Base-by-base conservation (phyloP, 2,329 filamentous ascomycete species). In the Ascochyta clinopodiicola region DNA sequence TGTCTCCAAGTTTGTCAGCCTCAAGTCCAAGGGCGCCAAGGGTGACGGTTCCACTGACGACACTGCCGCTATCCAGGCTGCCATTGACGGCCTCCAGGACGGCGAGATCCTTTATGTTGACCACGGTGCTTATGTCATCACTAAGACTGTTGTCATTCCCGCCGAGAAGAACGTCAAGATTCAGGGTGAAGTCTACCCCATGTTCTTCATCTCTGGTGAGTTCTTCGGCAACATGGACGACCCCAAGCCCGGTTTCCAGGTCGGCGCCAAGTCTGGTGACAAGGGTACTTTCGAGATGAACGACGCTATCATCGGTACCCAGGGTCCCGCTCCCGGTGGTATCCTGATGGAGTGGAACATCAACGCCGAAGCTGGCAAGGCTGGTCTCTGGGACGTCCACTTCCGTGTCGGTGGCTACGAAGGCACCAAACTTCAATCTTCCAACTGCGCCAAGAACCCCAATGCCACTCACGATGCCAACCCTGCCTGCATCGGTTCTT, bases 321-420 rank as follows among this genome's bases (percentile, higher is more conserved):
- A 87, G 63, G 94, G 94, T 4, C 81, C 92, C 3, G 88, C 91
- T 60, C 89, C 92, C 0, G 94, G 94, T 62, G 94, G 92, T 17
- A 91, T 96, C 69, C 84, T 97, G 72, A 87, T 97, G 79, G 85
- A 97, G 75, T 97, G 92, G 90, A 97, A 97, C 77, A 81, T 96
- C 37, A 86, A 86, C 38, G 74, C 83, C 3, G 64, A 81, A 76
- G 83, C 88, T 54, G 92, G 91, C 42, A 84, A 86, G 1, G 88
- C 87, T 19, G 94, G 87, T 59, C 87, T 97, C 77, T 99, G 93
- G 91, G 95, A 99, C 69, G 88, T 93, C n/a, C 95, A 99, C 81
- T 89, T 95, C 79, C 91, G 95, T 70, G 86, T 99, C 66, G 94
- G 92, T 67, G 95, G 95, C 38, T 88, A 88, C 50, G 88, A 90